Conservation (phyloP, 1,139 yeast genomes). For the Pneumocystis carinii region DNA sequence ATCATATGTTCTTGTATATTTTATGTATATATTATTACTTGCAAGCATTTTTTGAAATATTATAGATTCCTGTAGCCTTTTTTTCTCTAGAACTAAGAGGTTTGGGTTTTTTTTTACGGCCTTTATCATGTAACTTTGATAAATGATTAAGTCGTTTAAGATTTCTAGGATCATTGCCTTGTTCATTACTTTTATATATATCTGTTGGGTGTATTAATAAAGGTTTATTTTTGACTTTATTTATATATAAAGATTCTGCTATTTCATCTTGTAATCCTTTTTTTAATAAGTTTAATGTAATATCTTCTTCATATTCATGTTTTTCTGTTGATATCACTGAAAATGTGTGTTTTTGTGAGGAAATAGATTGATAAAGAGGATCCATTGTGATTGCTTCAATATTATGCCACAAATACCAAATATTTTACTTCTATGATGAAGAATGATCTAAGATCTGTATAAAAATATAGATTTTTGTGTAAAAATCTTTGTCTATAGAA, state of each 20-base stretch:
- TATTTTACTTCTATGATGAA: too few species aligned
- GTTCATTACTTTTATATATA: background rate
- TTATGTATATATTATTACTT: conserved; percentile 20
- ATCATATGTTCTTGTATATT: background rate
- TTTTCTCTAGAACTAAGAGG: conserved; percentile 7
- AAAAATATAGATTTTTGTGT: too few species aligned
- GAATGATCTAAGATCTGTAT: too few species aligned
- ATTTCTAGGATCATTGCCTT: conserved; percentile 2
- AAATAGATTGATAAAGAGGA: background rate
- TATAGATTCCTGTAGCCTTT: background rate
- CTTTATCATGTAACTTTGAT: background rate
- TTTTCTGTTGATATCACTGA: background rate
- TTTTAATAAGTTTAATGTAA: background rate
- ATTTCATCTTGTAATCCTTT: background rate
- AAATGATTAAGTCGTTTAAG: conserved; percentile 1
- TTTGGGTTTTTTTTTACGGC: conserved; percentile 5
- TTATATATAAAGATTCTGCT: background rate
- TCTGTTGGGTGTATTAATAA: conserved; percentile 7
- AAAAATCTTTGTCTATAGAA: too few species aligned
- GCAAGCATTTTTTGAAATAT: conserved; percentile 29
- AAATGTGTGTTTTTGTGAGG: background rate
- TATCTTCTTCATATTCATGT: background rate
- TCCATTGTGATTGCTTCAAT: background rate
- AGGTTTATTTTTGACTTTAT: conserved; percentile 8
- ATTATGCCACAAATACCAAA: too few species aligned